Base-by-base conservation (phyloP, 2,329 filamentous ascomycete species). In the Trichoderma semiorbis region DNA sequence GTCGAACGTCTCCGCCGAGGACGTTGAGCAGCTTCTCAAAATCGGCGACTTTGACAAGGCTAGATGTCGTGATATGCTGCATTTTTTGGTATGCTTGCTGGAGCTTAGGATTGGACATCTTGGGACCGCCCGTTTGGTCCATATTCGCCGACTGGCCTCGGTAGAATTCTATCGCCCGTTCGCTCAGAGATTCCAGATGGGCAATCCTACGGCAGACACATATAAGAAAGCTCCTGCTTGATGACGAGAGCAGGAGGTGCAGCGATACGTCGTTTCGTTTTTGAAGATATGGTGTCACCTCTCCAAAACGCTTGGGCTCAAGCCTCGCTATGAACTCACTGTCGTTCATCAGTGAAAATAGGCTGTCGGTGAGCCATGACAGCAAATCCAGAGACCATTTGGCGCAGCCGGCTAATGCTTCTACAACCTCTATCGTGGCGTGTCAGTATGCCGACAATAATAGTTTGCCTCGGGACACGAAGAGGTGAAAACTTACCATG, bases 341-440 rank as follows among this genome's bases (percentile, higher is more conserved):
- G 72, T 89, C 87, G 64, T 85, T 84, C 64, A 86, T 82, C 12
- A 91, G 84, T 53, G 84, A 81, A 73, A 90, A 88, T 2, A 91
- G 81, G 21, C 84, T 84, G 75, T 91, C 88, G n/a, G 84, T 83
- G 12, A 91, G 79, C 88, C 89, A 91, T 3, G 86, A 84, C 60
- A 91, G 80, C 16, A 97, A 84, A 73, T 95, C 91, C 43, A 94
- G 85, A 0, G 89, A 89, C 95, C 95, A 98, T 77, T 88, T 91
- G 5, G 92, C 89, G 69, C 94, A 92, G 26, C 93, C 93, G 6
- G 91, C 87, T 12, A 97, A 83, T 58, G 91, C 88, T 53, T 90
- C 88, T 2, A 95, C 88, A 14, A 93, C 89, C 78, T 95, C 93
- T 90, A 64, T 79, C 3, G 76, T 70, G 32, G 12, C 30, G 69